Base-by-base conservation (phyloP, 176 grass and related monocot species). In the Dendrocalamus sinicus region DNA sequence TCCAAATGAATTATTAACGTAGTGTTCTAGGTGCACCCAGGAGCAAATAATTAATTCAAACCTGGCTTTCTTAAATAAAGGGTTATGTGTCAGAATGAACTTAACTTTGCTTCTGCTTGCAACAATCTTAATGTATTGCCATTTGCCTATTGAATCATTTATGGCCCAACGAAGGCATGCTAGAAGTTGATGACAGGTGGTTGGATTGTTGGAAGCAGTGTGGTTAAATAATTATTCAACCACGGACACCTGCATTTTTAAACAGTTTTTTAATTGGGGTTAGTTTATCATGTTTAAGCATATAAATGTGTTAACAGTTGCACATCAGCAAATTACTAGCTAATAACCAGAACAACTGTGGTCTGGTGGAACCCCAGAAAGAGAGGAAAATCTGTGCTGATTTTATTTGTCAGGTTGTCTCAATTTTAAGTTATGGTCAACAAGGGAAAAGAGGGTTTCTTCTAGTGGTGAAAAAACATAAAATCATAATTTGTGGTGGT, bases 51-150 rank as follows among this genome's bases (percentile, higher is more conserved):
- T 35, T 59, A 59, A 44, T 80, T 68, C 15, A 23, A 53, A 75
- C 35, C 11, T 59, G 35, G 35, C 71, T 69, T 73, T 52, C 50
- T 23, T 11, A 60, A 75, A 28, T 77, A 55, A 81, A 52, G n/a
- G 14, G 50, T 9, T 78, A 86, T 57, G 3, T 73, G 53, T 83
- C 50, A 86, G 40, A 69, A 43, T 83, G 58, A 67, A 16, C 48
- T 67, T 78, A 51, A 28, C 22, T 41, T 12, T 40, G 19, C 16
- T 45, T 66, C 22, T 89, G 70, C 54, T 53, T 89, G 41, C 17
- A 53, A 30, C 23, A 67, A 28, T 75, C 15, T 26, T 61, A 61
- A 70, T 67, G 12, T 40, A 40, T 24, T 78, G 16, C 17, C 53
- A 71, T 77, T 44, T 81, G 14, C 30, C 82, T 46, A 51, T 66